A percentile compares a stretch with the other conserved stretches of the same genome.
These are phyloP conservation scores for Torulaspora delbrueckii DNA, from an alignment of 805 yeast species.

Conservation along the genomic window DNA sequence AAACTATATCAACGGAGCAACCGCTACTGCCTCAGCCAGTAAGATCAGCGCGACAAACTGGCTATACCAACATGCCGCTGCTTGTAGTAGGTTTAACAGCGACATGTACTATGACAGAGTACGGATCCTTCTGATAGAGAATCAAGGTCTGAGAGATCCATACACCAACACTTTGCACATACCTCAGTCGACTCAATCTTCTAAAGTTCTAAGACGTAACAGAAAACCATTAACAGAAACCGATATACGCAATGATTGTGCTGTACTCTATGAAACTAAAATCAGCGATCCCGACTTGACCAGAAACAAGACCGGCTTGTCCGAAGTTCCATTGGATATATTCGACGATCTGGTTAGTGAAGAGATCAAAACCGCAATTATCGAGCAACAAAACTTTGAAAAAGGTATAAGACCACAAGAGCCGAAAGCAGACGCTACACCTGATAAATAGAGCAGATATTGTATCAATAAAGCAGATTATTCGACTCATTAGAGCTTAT, in stretches of 20 bases:
- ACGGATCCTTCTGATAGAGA: constrained; percentile 40
- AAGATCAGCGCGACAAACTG: constrained; percentile 64
- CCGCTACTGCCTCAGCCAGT: constrained; percentile 33
- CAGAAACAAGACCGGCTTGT: constrained; percentile 57
- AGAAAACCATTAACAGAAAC: constrained; percentile 24
- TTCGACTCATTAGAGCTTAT: not conserved
- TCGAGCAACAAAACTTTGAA: constrained; percentile 56
- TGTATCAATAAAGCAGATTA: not conserved
- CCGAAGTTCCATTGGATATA: constrained; percentile 51
- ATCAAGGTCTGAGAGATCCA: constrained; percentile 65
- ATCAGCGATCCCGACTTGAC: constrained; percentile 44
- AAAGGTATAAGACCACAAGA: not conserved
- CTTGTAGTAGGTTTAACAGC: constrained; percentile 67
- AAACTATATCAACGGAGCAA: constrained; percentile 28
- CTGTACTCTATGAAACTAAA: constrained; percentile 46
- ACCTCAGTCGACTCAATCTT: constrained; percentile 74
- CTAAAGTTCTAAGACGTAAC: constrained; percentile 33
- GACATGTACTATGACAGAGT: constrained; percentile 54
- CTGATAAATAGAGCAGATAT: not conserved
- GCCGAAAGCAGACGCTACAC: not conserved
- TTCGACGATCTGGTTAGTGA: constrained; percentile 56
- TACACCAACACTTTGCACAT: constrained; percentile 79
- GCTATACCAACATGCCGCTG: constrained; percentile 80
- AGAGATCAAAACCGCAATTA: constrained; percentile 54
- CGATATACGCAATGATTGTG: constrained; percentile 27